Evolutionary conservation across 2,329 filamentous ascomycete genomes (phyloP).

Genomic region (Diaporthe sp.): DNA sequence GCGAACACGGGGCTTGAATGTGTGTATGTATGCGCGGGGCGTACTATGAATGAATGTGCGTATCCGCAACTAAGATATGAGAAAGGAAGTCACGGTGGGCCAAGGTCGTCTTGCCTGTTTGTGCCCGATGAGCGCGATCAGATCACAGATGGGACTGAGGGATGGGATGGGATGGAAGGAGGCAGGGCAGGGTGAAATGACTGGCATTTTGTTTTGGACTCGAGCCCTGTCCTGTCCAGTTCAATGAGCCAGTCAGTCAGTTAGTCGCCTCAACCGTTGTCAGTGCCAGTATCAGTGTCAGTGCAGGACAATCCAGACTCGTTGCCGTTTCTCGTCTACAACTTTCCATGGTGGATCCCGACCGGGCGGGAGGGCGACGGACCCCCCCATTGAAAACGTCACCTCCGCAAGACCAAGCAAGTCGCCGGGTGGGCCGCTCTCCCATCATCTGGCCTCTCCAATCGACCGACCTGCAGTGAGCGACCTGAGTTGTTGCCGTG

Average conservation of each 20-base stretch:
- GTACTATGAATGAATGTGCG: background rate
- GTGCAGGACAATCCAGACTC: conserved; percentile 15
- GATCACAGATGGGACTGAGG: conserved; percentile 25
- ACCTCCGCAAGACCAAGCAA: conserved; percentile 27
- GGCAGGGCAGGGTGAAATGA: conserved; percentile 16
- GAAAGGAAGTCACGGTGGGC: conserved; percentile 20
- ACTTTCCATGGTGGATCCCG: conserved; percentile 19
- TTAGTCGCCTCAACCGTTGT: background rate
- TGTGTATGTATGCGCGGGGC: background rate
- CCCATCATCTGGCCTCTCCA: background rate
- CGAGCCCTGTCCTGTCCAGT: background rate
- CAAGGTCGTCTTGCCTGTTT: conserved; percentile 9
- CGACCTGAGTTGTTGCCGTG: background rate
- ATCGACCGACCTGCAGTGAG: background rate
- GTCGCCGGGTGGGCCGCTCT: conserved; percentile 12
- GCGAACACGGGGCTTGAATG: background rate
- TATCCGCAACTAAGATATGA: conserved; percentile 4
- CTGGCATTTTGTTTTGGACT: conserved; percentile 18
- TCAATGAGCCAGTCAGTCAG: background rate
- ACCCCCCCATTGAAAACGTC: conserved; percentile 28
- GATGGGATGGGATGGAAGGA: background rate
- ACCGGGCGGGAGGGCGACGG: background rate
- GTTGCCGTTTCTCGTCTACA: conserved; percentile 6
- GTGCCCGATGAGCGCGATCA: conserved; percentile 26
- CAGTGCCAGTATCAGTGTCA: background rate